Evolutionary conservation across 2,329 filamentous ascomycete genomes (phyloP).

Genomic region (Leptodontidium sp.): DNA sequence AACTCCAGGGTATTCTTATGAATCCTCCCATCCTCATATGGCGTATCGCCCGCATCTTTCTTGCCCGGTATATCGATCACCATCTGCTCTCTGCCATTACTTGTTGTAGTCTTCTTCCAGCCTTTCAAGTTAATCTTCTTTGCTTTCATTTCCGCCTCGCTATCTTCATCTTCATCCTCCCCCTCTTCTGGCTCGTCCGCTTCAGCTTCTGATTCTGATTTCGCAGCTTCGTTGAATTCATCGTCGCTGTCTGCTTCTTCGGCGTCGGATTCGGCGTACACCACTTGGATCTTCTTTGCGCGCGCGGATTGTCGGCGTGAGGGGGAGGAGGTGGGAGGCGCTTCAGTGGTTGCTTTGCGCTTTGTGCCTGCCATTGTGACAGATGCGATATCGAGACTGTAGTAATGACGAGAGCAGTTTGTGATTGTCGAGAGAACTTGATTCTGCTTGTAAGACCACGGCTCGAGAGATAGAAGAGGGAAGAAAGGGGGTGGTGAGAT

Average conservation of each 20-base stretch:
- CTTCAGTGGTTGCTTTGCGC: slow-evolving; percentile 27
- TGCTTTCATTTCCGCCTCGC: slow-evolving; percentile 2
- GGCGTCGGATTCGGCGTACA: slow-evolving; percentile 32
- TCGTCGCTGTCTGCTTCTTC: slow-evolving; percentile 29
- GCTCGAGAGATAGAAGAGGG: neutral
- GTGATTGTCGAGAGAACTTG: no score
- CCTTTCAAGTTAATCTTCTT: slow-evolving; percentile 20
- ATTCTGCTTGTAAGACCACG: no score
- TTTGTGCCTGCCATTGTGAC: slow-evolving; percentile 34
- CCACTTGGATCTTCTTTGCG: slow-evolving; percentile 28
- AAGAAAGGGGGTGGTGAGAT: neutral
- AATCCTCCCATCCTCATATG: slow-evolving; percentile 61
- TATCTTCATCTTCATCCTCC: slow-evolving; percentile 22
- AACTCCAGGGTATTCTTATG: slow-evolving; percentile 67
- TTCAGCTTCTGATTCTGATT: slow-evolving; percentile 22
- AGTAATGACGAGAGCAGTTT: no score
- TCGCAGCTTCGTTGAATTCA: slow-evolving; percentile 19
- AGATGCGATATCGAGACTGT: no score
- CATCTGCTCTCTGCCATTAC: slow-evolving; percentile 31
- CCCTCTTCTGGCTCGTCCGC: slow-evolving; percentile 18
- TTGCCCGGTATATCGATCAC: slow-evolving; percentile 54
- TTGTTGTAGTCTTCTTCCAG: slow-evolving; percentile 25
- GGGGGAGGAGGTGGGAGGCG: slow-evolving; percentile 8
- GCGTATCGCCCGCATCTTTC: slow-evolving; percentile 51
- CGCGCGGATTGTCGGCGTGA: slow-evolving; percentile 32